These are phyloP conservation scores for Globisporangium splendens DNA, from an alignment of 352 stramenopile genomes.

Conservation along the genomic window DNA sequence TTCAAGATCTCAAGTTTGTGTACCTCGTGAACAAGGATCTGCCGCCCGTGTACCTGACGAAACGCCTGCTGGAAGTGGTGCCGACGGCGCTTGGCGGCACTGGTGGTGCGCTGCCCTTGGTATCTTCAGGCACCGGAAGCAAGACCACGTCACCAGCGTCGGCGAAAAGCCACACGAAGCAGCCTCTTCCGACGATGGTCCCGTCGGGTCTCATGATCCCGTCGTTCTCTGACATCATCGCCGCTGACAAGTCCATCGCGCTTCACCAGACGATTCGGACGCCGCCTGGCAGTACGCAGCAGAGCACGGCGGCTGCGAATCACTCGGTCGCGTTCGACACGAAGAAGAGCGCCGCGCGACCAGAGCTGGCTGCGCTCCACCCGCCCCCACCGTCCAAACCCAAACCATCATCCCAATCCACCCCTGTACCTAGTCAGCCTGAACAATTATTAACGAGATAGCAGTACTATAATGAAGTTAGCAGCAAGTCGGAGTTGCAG, in stretches of 20 bases:
- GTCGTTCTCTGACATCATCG: constrained; percentile 19
- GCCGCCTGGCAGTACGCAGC: constrained; percentile 13
- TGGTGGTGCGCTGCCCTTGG: constrained; percentile 26
- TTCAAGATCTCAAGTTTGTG: constrained; percentile 87
- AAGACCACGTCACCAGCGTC: constrained; percentile 14
- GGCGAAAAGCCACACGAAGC: constrained; percentile 9
- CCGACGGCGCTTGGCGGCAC: constrained; percentile 33
- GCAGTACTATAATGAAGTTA: constrained; percentile 2
- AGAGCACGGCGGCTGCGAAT: constrained; percentile 17
- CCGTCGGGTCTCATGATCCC: constrained; percentile 16
- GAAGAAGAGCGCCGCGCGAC: too few relatives aligned
- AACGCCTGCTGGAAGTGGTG: constrained; percentile 71
- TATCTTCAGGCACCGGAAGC: constrained; percentile 12
- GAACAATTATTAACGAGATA: constrained; percentile 16
- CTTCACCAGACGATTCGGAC: constrained; percentile 2
- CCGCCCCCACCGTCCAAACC: too few relatives aligned
- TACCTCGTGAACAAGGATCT: constrained; percentile 87
- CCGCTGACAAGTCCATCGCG: constrained; percentile 13
- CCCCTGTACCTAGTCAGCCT: constrained; percentile 17
- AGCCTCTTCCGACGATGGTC: constrained; percentile 12
- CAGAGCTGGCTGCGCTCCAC: too few relatives aligned
- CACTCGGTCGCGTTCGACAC: too few relatives aligned
- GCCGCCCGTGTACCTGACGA: constrained; percentile 68
- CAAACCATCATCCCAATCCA: not conserved
- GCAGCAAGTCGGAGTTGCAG: not conserved